Percentiles rank a stretch among this genome's conserved stretches.
Evolutionary conservation across 805 yeast genomes (phyloP).

Genomic region (Saccharomycopsis amapae): DNA sequence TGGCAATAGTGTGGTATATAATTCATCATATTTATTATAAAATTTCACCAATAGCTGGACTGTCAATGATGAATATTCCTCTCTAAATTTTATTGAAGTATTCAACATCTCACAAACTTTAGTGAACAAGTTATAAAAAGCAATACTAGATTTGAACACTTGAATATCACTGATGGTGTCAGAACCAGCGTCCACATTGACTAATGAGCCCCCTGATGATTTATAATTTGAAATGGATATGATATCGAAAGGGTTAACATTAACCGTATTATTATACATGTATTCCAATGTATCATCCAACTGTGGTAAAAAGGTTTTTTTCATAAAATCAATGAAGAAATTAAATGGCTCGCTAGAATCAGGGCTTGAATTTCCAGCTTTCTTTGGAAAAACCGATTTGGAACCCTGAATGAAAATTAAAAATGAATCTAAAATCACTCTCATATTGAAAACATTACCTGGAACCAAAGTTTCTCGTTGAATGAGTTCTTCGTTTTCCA

Average conservation of each 20-base stretch:
- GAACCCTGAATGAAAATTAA: conserved; percentile 61
- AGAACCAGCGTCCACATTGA: not conserved
- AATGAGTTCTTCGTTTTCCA: conserved; percentile 52
- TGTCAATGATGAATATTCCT: conserved; percentile 43
- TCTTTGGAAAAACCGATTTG: conserved; percentile 33
- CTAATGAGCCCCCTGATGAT: conserved; percentile 23
- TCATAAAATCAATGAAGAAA: conserved; percentile 63
- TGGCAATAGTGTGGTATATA: conserved; percentile 27
- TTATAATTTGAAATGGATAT: conserved; percentile 19
- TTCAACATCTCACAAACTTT: conserved; percentile 47
- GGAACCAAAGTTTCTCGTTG: conserved; percentile 60
- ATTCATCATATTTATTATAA: conserved; percentile 30
- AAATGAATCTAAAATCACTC: conserved; percentile 67
- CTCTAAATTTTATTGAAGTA: conserved; percentile 51
- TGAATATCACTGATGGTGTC: conserved; percentile 18
- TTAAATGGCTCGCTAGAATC: conserved; percentile 28
- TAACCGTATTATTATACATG: conserved; percentile 44
- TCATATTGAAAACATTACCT: conserved; percentile 71
- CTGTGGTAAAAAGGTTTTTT: conserved; percentile 52
- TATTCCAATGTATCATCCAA: conserved; percentile 48
- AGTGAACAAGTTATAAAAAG: conserved; percentile 41
- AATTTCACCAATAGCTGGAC: conserved; percentile 33
- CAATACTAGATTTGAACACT: conserved; percentile 37
- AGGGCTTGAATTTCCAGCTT: conserved; percentile 21
- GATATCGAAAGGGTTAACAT: conserved; percentile 30